phyloP scores from a whole-genome alignment of 805 yeast species.

The Starmera quercuum region DNA sequence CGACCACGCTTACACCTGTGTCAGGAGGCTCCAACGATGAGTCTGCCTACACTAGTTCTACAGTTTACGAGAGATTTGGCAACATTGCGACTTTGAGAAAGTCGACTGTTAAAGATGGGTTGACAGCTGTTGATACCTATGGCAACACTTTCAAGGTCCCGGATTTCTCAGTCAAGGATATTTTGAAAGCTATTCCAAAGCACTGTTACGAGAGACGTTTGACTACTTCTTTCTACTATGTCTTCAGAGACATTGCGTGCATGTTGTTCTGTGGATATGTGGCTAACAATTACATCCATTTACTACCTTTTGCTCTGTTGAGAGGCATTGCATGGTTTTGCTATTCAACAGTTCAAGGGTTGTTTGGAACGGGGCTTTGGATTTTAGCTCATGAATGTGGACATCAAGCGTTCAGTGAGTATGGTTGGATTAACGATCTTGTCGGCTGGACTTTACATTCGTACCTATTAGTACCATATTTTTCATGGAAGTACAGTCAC shows the following conservation, averaged over 20 bases:
- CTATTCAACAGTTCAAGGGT: conserved; percentile 49
- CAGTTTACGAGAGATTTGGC: conserved; percentile 1
- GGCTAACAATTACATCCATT: conserved; percentile 48
- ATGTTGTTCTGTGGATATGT: conserved; percentile 42
- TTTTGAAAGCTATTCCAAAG: conserved; percentile 62
- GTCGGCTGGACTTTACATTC: conserved; percentile 85
- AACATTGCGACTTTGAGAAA: conserved; percentile 6
- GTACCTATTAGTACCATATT: conserved; percentile 72
- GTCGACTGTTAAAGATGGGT: conserved; percentile 4
- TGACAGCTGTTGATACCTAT: conserved; percentile 44
- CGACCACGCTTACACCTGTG: no score
- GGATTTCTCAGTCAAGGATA: conserved; percentile 68
- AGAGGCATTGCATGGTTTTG: conserved; percentile 54
- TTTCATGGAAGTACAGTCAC: conserved; percentile 81
- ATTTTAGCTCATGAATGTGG: conserved; percentile 90
- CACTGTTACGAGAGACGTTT: conserved; percentile 66
- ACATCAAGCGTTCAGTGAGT: conserved; percentile 76
- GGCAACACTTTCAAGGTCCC: conserved; percentile 71
- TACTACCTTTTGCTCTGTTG: conserved; percentile 30
- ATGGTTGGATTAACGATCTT: conserved; percentile 63
- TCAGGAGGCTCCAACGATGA: no score
- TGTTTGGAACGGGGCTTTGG: conserved; percentile 76
- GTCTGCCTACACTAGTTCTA: background rate
- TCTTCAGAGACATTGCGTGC: conserved; percentile 54
- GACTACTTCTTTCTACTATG: conserved; percentile 49